Conservation (phyloP, 768 basidiomycete genomes). For the Mycena floridula region DNA sequence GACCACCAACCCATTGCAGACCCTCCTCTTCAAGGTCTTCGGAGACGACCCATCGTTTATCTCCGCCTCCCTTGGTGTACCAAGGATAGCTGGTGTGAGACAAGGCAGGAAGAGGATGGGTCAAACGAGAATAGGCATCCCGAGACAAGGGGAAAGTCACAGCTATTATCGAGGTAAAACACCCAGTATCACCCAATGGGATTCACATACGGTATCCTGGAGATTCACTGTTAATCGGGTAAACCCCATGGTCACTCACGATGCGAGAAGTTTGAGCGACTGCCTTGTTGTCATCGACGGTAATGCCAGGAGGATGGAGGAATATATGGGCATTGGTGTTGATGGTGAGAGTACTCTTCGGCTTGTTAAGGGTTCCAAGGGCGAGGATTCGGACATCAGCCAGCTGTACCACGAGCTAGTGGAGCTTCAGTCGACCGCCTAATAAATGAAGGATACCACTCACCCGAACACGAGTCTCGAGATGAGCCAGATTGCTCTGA, state of each 20-base stretch:
- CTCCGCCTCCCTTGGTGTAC: constrained; percentile 63
- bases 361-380: constrained; percentile 58
- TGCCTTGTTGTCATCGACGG: constrained; percentile 16
- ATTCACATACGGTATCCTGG: constrained; percentile 35
- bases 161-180: background rate
- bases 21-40: constrained; percentile 51
- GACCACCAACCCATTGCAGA: constrained; percentile 65
- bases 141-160: constrained; percentile 5
- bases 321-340: constrained; percentile 67
- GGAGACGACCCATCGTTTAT: constrained; percentile 55
- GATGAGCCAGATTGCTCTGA: constrained; percentile 62
- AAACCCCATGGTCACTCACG: constrained; percentile 39
- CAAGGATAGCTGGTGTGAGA: constrained; percentile 65
- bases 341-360: constrained; percentile 47
- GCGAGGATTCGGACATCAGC: constrained; percentile 69
- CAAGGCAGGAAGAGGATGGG: constrained; percentile 49
- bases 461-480: constrained; percentile 64
- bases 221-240: constrained; percentile 27
- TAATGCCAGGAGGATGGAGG: constrained; percentile 65
- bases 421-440: background rate
- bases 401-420: constrained; percentile 62
- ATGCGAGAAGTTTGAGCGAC: constrained; percentile 6
- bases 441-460: constrained; percentile 15
- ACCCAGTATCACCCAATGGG: background rate
- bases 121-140: constrained; percentile 34